Base-by-base conservation (phyloP, 345 rosid species). In the Capsella bursapastoris region DNA sequence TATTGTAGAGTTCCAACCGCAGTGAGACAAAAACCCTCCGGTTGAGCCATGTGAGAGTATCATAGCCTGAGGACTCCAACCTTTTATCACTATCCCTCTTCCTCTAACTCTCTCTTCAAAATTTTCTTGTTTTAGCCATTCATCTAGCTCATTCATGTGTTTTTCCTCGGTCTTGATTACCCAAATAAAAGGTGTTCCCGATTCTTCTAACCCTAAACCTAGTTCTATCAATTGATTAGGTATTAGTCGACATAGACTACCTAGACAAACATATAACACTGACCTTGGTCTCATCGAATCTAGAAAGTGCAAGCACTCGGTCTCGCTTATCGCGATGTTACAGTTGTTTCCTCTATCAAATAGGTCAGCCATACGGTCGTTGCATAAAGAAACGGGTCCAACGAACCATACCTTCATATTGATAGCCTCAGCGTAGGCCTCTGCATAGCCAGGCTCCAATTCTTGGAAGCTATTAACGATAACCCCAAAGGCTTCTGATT, bases 1-100 rank as follows among this genome's bases (percentile, higher is more conserved):
- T 11, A 86, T 41, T 1, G 89, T 85, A 29, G 98, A 92, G 80
- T 92, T 92, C 98, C 98, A 92, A 4, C 98, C 98, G 9, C 96
- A 88, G 32, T 92, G 97, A 0, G 92, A 88, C 64, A 92, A 49
- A 77, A 92, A 92, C 29, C 92, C 98, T 44, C 87, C 88, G 4
- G 86, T 66, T 5, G 95, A 73, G 10, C 64, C 77, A 78, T 92
- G 96, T 32, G 97, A 86, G 13, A 92, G 72, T 14, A 92, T 86
- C 25, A 88, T 71, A 27, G 90, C 83, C 68, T 92, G 98, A 5
- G 98, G 98, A 37, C 95, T 89, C 98, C 98, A 92, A 29, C 93
- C 93, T 56, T 82, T 84, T 15, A 92, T 89, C 18, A 92, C 35
- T 9, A 84, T 45, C 44, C 95, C 98, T 55, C 88, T 86, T 44